A percentile compares a stretch with the other conserved stretches of the same genome.
Evolutionary conservation across 2,329 filamentous ascomycete genomes (phyloP).

Genomic region (Uncinocarpus reesii): DNA sequence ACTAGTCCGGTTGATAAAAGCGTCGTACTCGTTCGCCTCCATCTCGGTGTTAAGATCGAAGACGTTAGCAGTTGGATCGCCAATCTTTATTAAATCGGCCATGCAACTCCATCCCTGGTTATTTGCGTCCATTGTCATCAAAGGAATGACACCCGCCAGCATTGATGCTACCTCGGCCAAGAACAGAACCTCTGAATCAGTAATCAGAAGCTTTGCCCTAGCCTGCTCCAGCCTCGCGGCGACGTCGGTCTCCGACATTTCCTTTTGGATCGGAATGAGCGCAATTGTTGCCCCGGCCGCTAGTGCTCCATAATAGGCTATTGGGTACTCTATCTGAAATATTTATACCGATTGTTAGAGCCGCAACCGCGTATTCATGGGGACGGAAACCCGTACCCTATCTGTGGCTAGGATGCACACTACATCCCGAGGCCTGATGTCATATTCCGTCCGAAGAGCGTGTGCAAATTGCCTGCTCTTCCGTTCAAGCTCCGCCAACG

Average conservation of each 20-base stretch:
- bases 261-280: slow-evolving; percentile 20
- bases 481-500: slow-evolving; percentile 15
- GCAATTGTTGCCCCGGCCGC: slow-evolving; percentile 21
- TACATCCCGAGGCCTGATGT: slow-evolving; percentile 15
- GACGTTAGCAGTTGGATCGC: slow-evolving; percentile 1
- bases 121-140: slow-evolving; percentile 9
- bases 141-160: slow-evolving; percentile 12
- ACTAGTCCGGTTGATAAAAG: slow-evolving; percentile 21
- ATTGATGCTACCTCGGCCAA: slow-evolving; percentile 16
- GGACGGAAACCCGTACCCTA: slow-evolving; percentile 11
- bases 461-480: slow-evolving; percentile 17
- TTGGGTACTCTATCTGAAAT: slow-evolving; percentile 21
- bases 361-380: background rate
- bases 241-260: slow-evolving; percentile 18
- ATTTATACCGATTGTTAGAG: background rate
- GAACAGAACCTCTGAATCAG: slow-evolving; percentile 14
- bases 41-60: slow-evolving; percentile 12
- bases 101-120: slow-evolving; percentile 4
- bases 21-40: slow-evolving; percentile 15
- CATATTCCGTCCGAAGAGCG: slow-evolving; percentile 11
- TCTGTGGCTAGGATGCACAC: slow-evolving; percentile 17
- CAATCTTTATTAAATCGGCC: background rate
- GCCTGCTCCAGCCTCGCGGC: slow-evolving; percentile 20
- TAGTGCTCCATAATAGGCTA: slow-evolving; percentile 20
- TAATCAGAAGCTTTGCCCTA: slow-evolving; percentile 20